Evolutionary conservation across 495 filamentous ascomycete genomes (phyloP).

Genomic region (Penicillium tannophilum): DNA sequence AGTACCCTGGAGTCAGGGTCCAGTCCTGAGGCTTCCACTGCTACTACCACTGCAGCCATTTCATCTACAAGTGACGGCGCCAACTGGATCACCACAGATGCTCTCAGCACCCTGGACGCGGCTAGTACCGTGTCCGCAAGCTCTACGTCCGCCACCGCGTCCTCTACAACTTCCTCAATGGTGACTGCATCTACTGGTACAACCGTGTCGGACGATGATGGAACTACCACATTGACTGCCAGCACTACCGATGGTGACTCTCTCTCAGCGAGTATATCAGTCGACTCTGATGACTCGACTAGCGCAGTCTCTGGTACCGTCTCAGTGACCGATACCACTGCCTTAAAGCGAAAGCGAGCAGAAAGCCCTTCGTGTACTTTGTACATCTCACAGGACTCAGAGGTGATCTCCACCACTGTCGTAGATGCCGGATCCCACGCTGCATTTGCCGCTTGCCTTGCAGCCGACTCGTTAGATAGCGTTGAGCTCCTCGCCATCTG

Average conservation of each 20-base stretch:
- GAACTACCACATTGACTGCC: not conserved
- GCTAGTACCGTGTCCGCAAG: not conserved
- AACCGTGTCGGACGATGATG: not conserved
- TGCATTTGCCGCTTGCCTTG: not conserved
- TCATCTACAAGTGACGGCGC: too few relatives aligned
- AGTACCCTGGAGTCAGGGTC: too few relatives aligned
- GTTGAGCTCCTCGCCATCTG: not conserved
- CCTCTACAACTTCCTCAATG: not conserved
- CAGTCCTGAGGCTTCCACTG: too few relatives aligned
- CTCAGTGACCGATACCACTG: not conserved
- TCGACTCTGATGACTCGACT: not conserved
- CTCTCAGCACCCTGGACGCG: not conserved
- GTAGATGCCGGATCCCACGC: not conserved
- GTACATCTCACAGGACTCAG: not conserved
- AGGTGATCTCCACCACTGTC: not conserved
- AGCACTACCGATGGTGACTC: slow-evolving; percentile 3
- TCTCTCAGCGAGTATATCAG: not conserved
- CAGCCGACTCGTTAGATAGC: not conserved
- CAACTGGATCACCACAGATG: not conserved
- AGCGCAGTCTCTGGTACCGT: not conserved
- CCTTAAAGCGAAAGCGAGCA: not conserved
- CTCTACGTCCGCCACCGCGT: not conserved
- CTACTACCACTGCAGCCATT: too few relatives aligned
- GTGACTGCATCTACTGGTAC: slow-evolving; percentile 2
- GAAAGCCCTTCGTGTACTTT: not conserved